These are phyloP conservation scores for Porcisia hertigi DNA, from an alignment of 208 protist genomes.

Conservation along the genomic window DNA sequence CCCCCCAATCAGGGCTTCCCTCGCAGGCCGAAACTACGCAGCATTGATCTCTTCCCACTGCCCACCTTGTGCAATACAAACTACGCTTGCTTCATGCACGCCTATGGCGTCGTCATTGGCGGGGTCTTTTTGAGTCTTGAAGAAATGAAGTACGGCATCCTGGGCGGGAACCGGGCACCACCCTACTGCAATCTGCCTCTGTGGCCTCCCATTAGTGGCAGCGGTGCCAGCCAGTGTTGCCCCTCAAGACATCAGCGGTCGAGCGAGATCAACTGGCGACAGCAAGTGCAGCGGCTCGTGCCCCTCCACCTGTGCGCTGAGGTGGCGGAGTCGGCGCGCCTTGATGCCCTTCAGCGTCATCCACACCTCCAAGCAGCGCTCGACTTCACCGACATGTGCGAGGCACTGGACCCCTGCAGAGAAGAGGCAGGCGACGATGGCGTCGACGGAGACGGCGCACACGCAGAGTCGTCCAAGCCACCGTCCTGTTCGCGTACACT, in stretches of 20 bases:
- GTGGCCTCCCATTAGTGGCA: slow-evolving; percentile 23
- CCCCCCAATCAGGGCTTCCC: neutral
- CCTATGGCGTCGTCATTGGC: slow-evolving; percentile 59
- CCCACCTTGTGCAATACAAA: slow-evolving; percentile 34
- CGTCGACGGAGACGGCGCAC: neutral
- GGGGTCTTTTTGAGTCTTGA: slow-evolving; percentile 39
- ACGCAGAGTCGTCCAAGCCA: neutral
- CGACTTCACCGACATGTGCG: slow-evolving; percentile 18
- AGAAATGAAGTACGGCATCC: slow-evolving; percentile 77
- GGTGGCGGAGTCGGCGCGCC: slow-evolving; percentile 16
- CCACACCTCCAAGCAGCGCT: slow-evolving; percentile 16
- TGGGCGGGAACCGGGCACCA: slow-evolving; percentile 49
- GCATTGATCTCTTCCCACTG: slow-evolving; percentile 27
- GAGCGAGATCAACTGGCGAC: neutral
- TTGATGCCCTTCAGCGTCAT: slow-evolving; percentile 20
- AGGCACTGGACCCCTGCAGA: neutral
- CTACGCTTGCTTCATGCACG: slow-evolving; percentile 44
- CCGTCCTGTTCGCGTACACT: neutral
- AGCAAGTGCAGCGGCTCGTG: slow-evolving; percentile 7
- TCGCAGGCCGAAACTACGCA: slow-evolving; percentile 4
- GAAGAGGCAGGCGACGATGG: neutral
- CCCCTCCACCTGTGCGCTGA: slow-evolving; percentile 25
- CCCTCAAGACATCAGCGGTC: neutral
- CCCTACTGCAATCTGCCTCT: slow-evolving; percentile 39
- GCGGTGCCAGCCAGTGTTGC: neutral